Evolutionary conservation across 768 basidiomycete genomes (phyloP), one percentile per base, ranked within the genome.

Genomic region (Mycena kentingensis): DNA sequence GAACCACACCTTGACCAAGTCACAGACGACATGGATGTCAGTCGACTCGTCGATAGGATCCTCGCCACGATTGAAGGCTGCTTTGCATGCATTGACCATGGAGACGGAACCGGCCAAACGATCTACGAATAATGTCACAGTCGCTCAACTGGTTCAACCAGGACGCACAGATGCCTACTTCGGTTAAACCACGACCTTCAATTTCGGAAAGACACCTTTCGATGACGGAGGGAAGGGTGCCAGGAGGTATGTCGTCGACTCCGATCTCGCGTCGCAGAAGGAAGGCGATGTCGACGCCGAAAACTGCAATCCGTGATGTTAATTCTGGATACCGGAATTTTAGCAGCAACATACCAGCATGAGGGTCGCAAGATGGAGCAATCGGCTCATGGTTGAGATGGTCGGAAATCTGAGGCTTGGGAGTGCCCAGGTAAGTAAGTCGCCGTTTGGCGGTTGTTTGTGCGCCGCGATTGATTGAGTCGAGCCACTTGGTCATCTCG

Each of bases 1-100:
- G 75, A 93, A 87, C 89, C 89, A 93, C 0, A 86, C 81, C 71
- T 93, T 93, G 65, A 94, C 79, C 54, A 89, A 71, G 64, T 92
- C 92, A 53, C 90, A 84, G 31, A 93, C 81, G 28, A 88, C 88
- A 67, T 92, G 86, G 36, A 93, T 86, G 61, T 94, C 92, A 1
- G 83, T 83, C 22, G 67, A 73, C 29, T 74, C 65, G 29, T 78
- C 70, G 61, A 87, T 77, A 1, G 87, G 87, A 61, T 73, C 77
- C 62, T 85, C 80, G 51, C 85, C 89, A 62, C 80, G 74, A 69
- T 93, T 90, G 69, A 90, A 85, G 11, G 82, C 83, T 0, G 90
- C 86, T 54, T 83, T 86, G 28, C 92, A 74, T 13, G 77, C 72
- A 57, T 79, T 84, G 55, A 90, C 87, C 54, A 87, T 85, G 0